Percentiles rank a stretch among this genome's conserved stretches.
phyloP scores from a whole-genome alignment of 2,329 filamentous ascomycete species.

The Pestalotiopsis sp. region DNA sequence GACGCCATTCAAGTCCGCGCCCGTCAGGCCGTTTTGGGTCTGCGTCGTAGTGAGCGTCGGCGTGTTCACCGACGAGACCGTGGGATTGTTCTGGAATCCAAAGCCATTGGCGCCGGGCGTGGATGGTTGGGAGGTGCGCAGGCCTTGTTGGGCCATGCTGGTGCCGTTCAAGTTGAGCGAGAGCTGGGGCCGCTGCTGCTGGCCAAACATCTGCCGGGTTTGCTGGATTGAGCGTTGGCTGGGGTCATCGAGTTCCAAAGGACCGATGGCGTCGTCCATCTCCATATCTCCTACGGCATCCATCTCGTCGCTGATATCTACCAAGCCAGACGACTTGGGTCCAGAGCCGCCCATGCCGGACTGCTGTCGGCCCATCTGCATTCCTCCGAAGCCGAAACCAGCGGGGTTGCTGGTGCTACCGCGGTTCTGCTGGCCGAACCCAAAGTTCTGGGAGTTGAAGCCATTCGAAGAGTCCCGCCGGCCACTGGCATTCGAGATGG shows the following conservation, averaged over 20 bases:
- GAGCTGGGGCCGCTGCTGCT: constrained; percentile 70
- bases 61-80: constrained; percentile 95
- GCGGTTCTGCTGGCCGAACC: constrained; percentile 32
- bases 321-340: constrained; percentile 46
- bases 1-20: constrained; percentile 62
- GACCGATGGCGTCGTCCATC: constrained; percentile 80
- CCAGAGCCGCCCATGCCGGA: constrained; percentile 29
- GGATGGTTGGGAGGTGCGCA: constrained; percentile 83
- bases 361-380: constrained; percentile 44
- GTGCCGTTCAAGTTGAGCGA: constrained; percentile 83
- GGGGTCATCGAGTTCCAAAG: constrained; percentile 65
- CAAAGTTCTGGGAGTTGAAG: constrained; percentile 28
- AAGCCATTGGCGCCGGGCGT: constrained; percentile 81
- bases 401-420: constrained; percentile 20
- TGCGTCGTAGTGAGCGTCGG: constrained; percentile 85
- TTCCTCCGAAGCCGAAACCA: constrained; percentile 28
- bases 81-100: constrained; percentile 88
- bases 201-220: constrained; percentile 69
- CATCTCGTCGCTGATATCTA: constrained; percentile 66
- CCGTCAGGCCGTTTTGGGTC: constrained; percentile 56
- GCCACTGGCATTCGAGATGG: constrained; percentile 25
- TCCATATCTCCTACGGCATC: constrained; percentile 95
- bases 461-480: constrained; percentile 28
- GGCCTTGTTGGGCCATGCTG: constrained; percentile 73
- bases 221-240: constrained; percentile 68